Base-by-base conservation (phyloP, 2,329 filamentous ascomycete genomes). In the Talaromyces sp. region DNA sequence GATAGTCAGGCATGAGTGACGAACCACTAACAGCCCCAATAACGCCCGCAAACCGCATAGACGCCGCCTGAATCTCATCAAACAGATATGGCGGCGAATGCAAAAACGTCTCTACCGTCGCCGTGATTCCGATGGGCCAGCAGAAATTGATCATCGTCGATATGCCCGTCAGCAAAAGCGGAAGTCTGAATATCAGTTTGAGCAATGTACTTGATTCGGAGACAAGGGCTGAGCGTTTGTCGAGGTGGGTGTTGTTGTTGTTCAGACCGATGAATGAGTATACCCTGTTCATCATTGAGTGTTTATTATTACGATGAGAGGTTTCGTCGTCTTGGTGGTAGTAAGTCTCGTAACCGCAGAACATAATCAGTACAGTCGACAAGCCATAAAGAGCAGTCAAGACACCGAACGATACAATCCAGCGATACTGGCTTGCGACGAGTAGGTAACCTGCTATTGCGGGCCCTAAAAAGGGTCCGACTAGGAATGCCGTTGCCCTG, bases 91-190 rank as follows among this genome's bases (percentile, higher is more conserved):
- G 75, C 3, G 71, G 74, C 33, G 70, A 69, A 52, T 71, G 74
- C 39, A 78, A 63, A 61, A 78, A 76, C 3, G 69, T 67, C 39
- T 75, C 74, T 35, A 78, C 69, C 1, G 76, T 78, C 6, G 73
- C 73, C 8, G 75, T 78, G 61, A 78, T 78, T 22, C 76, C 76
- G 63, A 78, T 78, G 0, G 76, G 75, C 76, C 75, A 78, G 47
- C 71, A 75, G 61, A 77, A 78, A 27, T 72, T 77, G 15, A 78
- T 72, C 70, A 78, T 69, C n/a, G 71, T 72, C 15, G 74, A 70
- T 39, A 78, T 56, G 19, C 67, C 70, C 7, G 70, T 73, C 61
- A 76, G 65, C 2, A 77, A 61, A 27, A 77, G 62, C 0, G 74
- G 73, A 15, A 73, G 66, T 58, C 74, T 73, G 68, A 77, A 74